Evolutionary conservation across 2,329 filamentous ascomycete species (phyloP).

Genomic region (Monilinia fructicola): DNA sequence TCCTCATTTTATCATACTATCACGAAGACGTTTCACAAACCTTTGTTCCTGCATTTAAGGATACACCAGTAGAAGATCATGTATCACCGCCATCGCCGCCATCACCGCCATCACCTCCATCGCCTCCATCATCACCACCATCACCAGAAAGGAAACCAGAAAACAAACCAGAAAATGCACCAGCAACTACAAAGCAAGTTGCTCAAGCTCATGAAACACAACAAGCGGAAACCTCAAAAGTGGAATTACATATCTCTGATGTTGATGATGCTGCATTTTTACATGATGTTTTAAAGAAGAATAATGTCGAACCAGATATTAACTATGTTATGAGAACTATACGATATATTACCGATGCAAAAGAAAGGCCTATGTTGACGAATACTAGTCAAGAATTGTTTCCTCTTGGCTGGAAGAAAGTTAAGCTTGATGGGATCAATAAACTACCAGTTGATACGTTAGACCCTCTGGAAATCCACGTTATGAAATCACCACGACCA

Average conservation of each 20-base stretch:
- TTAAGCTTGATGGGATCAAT: constrained; percentile 27
- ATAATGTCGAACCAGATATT: constrained; percentile 36
- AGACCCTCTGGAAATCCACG: constrained; percentile 33
- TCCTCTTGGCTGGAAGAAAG: constrained; percentile 32
- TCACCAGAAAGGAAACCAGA: not conserved
- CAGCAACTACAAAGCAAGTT: constrained; percentile 2
- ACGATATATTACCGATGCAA: constrained; percentile 36
- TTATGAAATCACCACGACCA: constrained; percentile 45
- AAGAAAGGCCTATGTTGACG: constrained; percentile 33
- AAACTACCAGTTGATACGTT: constrained; percentile 29
- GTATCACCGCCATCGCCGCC: not conserved
- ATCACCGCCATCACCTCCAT: too few species aligned
- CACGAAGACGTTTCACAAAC: constrained; percentile 18
- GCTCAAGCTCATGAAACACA: constrained; percentile 8
- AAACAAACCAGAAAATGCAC: not conserved
- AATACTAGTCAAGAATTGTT: constrained; percentile 36
- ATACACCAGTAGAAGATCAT: constrained; percentile 10
- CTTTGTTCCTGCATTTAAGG: constrained; percentile 12
- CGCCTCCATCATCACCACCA: too few species aligned
- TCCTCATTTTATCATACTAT: constrained; percentile 18
- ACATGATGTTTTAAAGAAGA: constrained; percentile 32
- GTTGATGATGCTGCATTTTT: constrained; percentile 33
- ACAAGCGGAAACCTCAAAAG: not conserved
- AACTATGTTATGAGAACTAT: constrained; percentile 37
- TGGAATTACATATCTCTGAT: constrained; percentile 10